These are phyloP conservation scores for Colletotrichum simmondsii DNA, from an alignment of 2,329 filamentous ascomycete genomes.

Conservation along the genomic window DNA sequence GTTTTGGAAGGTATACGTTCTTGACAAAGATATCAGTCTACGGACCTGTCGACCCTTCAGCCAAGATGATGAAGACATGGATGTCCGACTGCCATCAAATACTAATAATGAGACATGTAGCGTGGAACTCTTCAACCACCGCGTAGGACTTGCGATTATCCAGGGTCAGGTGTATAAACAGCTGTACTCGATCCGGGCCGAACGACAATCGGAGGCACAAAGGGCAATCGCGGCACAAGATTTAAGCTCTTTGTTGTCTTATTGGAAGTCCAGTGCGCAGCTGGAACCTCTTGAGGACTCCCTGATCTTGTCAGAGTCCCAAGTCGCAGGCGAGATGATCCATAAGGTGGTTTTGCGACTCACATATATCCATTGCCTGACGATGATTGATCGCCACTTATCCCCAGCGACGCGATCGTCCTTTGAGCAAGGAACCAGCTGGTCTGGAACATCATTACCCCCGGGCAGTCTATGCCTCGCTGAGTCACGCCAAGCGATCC, in stretches of 20 bases:
- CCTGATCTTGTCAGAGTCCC: slow-evolving; percentile 24
- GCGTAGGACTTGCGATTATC: slow-evolving; percentile 39
- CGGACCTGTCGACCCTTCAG: slow-evolving; percentile 37
- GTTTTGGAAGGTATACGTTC: slow-evolving; percentile 39
- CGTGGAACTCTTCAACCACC: slow-evolving; percentile 37
- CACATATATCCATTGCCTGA: slow-evolving; percentile 40
- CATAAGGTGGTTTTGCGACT: slow-evolving; percentile 40
- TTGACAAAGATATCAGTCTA: slow-evolving; percentile 41
- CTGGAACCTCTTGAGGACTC: neutral
- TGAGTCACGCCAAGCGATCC: slow-evolving; percentile 41
- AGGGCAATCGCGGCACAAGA: slow-evolving; percentile 36
- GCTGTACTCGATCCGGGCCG: slow-evolving; percentile 39
- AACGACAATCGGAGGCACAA: slow-evolving; percentile 33
- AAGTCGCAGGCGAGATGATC: slow-evolving; percentile 36
- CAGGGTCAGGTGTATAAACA: slow-evolving; percentile 40
- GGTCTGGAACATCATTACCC: neutral
- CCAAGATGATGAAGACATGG: slow-evolving; percentile 43
- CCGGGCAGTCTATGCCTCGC: slow-evolving; percentile 35
- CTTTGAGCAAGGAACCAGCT: neutral
- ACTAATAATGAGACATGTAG: neutral
- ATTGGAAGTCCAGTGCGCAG: slow-evolving; percentile 37
- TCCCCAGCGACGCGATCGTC: slow-evolving; percentile 14
- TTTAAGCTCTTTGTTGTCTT: slow-evolving; percentile 36
- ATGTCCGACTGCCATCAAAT: slow-evolving; percentile 37
- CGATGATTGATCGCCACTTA: slow-evolving; percentile 38